Evolutionary conservation across 2,329 filamentous ascomycete species (phyloP), one percentile per base, ranked within the genome.

Genomic region (Sphaerulina musiva): DNA sequence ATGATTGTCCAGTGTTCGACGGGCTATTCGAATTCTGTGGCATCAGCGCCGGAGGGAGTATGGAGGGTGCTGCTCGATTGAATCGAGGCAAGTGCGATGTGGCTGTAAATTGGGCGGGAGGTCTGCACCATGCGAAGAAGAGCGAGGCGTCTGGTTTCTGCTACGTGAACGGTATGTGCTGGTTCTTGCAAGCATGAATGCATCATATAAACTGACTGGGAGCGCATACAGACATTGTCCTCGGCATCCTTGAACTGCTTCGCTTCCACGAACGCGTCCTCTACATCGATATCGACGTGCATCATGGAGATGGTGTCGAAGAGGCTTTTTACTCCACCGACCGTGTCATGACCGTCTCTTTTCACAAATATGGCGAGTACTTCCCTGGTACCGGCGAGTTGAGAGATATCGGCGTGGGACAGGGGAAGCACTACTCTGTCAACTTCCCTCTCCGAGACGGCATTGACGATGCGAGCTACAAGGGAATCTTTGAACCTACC

Each of bases 311-410:
- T 65, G 83, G 83, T 60, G 83, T 86, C 39, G 83, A 86, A 69
- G 83, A 86, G 69, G 83, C 83, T 4, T 86, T 86, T 66, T 86
- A 86, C 69, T 84, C 82, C 1, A 86, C 82, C 43, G 83, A 86
- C 65, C 80, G 83, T 53, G 83, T 86, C 64, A 86, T 86, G 83
- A 86, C 83, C 3, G 78, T 81, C 44, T 86, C 83, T 2, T 86
- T 86, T 71, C 83, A 86, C 74, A 86, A 86, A 64, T 86, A 86
- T 65, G 83, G 83, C 63, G 83, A 86, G 67, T 86, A 86, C 70
- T 86, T 86, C 69, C 83, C 83, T 0, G 83, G 83, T 44, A 86
- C 83, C 9, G 83, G 83, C 60, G 83, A 86, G 64, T 76, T 86
- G 39, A 78, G 82, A 58, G 83, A 86, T 66, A 84, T 85, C 51